Evolutionary conservation across 306 rosid species (phyloP), one percentile per base, ranked within the genome.

Genomic region (Rosa multiflora): DNA sequence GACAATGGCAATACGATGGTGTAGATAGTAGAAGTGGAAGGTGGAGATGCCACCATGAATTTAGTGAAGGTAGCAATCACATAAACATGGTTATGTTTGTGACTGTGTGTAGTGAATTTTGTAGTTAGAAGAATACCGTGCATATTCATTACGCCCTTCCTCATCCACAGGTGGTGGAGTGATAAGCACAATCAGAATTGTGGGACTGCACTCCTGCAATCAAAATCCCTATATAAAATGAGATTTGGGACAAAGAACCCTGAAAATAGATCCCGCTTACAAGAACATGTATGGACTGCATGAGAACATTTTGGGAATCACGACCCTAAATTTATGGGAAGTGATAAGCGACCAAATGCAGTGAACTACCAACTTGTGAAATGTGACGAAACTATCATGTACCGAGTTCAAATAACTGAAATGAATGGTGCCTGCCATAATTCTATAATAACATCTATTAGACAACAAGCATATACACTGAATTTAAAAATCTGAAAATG

Each of bases 81-180:
- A 58, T 6, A n/a, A 9, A 56, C 63, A 56, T 8, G 17, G 37
- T 21, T 4, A 40, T 39, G 43, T 3, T 53, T 59, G 21, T 70
- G 47, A 63, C 78, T 77, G 68, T n/a, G 51, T 23, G 4, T 13
- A n/a, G 17, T 39, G 3, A 67, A 78, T 72, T 68, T 52, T 63
- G 55, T 59, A 9, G 68, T 70, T 63, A 62, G 32, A 78, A 67
- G 44, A 76, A 68, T 76, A 91, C 99, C 51, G 79, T 3, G 98
- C 97, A 85, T 67, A 90, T 62, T 77, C 87, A 37, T 68, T 77
- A 66, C 96, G 97, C 35, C 99, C 96, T 78, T 88, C 91, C 87
- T 91, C 99, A 39, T 82, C 88, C 69, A 95, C 51, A 58, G 99
- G 98, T 7, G 99, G 99, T 70, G 96, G 99, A 71, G 92, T 88